Evolutionary conservation across 371 early-diverging fungal species (phyloP).

Genomic region (Circinella umbellata): DNA sequence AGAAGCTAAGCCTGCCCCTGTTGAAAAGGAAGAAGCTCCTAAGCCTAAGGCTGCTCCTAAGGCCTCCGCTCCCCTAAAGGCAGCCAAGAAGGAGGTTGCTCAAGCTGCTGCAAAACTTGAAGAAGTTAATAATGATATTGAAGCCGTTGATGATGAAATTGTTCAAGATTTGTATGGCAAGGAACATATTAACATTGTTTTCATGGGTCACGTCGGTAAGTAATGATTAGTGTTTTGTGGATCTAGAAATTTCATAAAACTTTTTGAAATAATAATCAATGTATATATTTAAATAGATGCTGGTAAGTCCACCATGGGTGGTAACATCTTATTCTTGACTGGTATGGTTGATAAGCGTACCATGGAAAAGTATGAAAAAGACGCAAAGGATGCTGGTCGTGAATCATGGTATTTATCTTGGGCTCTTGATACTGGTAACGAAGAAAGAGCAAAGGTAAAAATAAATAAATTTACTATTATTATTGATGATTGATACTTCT

Average conservation of each 20-base stretch:
- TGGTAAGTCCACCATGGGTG: constrained; percentile 99
- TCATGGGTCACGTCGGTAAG: constrained; percentile 98
- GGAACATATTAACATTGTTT: constrained; percentile 95
- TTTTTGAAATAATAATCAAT: too few species aligned
- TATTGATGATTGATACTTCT: too few species aligned
- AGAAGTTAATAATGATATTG: constrained; percentile 24
- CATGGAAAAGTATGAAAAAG: constrained; percentile 98
- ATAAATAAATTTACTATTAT: too few species aligned
- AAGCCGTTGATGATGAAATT: constrained; percentile 59
- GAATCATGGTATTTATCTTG: constrained; percentile 98
- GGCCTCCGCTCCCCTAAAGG: constrained; percentile 25
- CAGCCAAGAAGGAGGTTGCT: constrained; percentile 26
- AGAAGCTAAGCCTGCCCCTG: constrained; percentile 27
- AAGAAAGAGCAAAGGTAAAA: constrained; percentile 92
- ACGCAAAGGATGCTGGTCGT: constrained; percentile 94
- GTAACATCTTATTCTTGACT: constrained; percentile 94
- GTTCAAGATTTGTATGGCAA: constrained; percentile 80
- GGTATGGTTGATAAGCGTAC: constrained; percentile 99
- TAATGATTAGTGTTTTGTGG: not conserved
- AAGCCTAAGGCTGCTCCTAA: constrained; percentile 29
- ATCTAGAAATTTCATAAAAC: too few species aligned
- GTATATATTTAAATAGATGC: constrained; percentile 75
- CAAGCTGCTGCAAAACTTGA: constrained; percentile 24
- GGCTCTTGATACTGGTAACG: constrained; percentile 95
- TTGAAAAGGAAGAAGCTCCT: constrained; percentile 8